Evolutionary conservation across 2,329 filamentous ascomycete genomes (phyloP).

Genomic region (Fusarium devonianum): DNA sequence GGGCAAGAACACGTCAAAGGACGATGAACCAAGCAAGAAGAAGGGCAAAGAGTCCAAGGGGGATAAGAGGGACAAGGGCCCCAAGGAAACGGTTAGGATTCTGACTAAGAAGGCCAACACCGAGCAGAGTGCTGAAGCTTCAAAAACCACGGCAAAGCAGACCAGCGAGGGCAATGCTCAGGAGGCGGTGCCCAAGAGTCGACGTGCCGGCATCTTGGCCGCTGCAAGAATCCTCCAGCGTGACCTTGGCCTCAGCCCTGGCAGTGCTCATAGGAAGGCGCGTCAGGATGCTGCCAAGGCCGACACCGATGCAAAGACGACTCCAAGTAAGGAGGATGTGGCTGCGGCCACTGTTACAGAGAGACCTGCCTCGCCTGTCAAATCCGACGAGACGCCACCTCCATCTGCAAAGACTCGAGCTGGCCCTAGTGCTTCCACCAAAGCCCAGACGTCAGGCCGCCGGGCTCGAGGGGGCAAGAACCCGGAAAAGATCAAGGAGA

Average conservation of each 20-base stretch:
- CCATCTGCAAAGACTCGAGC: constrained; percentile 35
- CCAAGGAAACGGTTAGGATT: constrained; percentile 68
- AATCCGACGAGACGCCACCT: constrained; percentile 24
- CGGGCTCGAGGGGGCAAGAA: constrained; percentile 49
- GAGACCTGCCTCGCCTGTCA: constrained; percentile 30
- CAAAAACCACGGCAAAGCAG: constrained; percentile 53
- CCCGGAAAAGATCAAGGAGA: constrained; percentile 50
- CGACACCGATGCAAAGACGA: constrained; percentile 55
- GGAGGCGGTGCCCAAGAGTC: constrained; percentile 58
- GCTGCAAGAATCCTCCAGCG: constrained; percentile 71
- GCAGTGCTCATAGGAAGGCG: constrained; percentile 67
- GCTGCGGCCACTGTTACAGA: constrained; percentile 26
- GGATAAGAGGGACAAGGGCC: constrained; percentile 62
- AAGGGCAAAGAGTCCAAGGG: constrained; percentile 67
- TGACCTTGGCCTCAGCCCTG: constrained; percentile 70
- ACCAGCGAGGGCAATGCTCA: constrained; percentile 38
- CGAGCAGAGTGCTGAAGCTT: constrained; percentile 57
- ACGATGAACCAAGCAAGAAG: constrained; percentile 65
- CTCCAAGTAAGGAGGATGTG: constrained; percentile 46
- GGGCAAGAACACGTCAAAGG: constrained; percentile 51
- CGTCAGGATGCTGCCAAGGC: constrained; percentile 66
- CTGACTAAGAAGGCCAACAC: constrained; percentile 65
- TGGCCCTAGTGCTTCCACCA: constrained; percentile 34
- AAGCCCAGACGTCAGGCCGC: constrained; percentile 41
- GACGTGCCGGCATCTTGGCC: constrained; percentile 66